Percentiles rank a stretch among this genome's conserved stretches.
phyloP scores from a whole-genome alignment of 495 filamentous ascomycete species.

The Podospora tetraspora region DNA sequence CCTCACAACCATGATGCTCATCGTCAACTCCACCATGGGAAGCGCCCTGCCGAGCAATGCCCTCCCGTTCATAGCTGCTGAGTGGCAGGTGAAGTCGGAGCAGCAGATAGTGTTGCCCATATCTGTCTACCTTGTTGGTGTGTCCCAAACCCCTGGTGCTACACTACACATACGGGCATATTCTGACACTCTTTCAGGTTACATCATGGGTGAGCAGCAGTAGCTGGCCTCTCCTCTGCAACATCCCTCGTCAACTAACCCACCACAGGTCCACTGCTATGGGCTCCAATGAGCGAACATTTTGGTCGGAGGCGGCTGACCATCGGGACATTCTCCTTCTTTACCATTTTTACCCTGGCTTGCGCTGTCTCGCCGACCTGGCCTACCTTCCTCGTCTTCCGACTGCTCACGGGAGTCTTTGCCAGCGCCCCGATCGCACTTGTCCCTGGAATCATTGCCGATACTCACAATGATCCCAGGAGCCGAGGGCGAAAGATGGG shows the following conservation, averaged over 20 bases:
- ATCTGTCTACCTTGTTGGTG: slow-evolving; percentile 63
- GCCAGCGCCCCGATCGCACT: slow-evolving; percentile 65
- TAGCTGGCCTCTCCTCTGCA: background rate
- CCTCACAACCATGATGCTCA: slow-evolving; percentile 53
- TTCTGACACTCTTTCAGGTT: slow-evolving; percentile 13
- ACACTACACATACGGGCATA: background rate
- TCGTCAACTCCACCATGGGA: slow-evolving; percentile 71
- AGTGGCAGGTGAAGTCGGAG: slow-evolving; percentile 55
- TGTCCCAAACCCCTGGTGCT: background rate
- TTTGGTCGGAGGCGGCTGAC: slow-evolving; percentile 63
- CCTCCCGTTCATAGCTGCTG: slow-evolving; percentile 49
- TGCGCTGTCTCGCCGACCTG: slow-evolving; percentile 67
- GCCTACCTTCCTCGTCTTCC: slow-evolving; percentile 60
- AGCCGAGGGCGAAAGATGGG: slow-evolving; percentile 65
- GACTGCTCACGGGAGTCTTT: slow-evolving; percentile 58
- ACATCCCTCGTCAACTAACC: background rate
- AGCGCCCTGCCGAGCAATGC: slow-evolving; percentile 62
- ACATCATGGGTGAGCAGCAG: slow-evolving; percentile 21
- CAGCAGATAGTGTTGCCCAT: slow-evolving; percentile 64
- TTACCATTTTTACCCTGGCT: slow-evolving; percentile 62
- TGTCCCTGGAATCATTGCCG: slow-evolving; percentile 68
- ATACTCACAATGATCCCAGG: slow-evolving; percentile 54
- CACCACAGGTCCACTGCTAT: slow-evolving; percentile 47
- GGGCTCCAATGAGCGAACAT: slow-evolving; percentile 66
- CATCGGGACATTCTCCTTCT: slow-evolving; percentile 55